These are phyloP conservation scores for Tolypocladium inflatum DNA, from an alignment of 2,329 filamentous ascomycete species.

Conservation along the genomic window DNA sequence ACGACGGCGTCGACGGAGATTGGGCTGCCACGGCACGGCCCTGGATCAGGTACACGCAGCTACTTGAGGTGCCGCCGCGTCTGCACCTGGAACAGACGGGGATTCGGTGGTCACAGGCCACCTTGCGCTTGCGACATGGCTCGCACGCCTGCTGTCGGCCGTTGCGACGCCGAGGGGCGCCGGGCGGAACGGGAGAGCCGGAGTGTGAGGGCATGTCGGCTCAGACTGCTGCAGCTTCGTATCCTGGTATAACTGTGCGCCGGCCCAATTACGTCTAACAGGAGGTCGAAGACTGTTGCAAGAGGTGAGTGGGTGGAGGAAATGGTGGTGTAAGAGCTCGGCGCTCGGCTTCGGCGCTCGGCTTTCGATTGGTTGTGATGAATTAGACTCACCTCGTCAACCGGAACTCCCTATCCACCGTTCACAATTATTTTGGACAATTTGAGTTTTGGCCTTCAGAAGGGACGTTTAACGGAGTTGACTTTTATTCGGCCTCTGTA, in stretches of 20 bases:
- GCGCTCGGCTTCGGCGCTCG: constrained; percentile 2
- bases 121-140: constrained; percentile 30
- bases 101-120: constrained; percentile 32
- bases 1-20: neutral
- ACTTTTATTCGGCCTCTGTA: neutral
- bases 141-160: constrained; percentile 20
- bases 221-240: too few relatives aligned
- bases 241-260: too few relatives aligned
- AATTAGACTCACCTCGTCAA: too few relatives aligned
- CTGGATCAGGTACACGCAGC: constrained; percentile 24
- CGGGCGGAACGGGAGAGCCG: neutral
- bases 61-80: constrained; percentile 19
- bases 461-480: neutral
- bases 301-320: neutral
- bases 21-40: neutral
- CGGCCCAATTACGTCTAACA: neutral
- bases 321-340: neutral
- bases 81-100: constrained; percentile 29
- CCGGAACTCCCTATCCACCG: neutral
- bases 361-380: neutral
- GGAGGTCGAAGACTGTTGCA: neutral
- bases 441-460: neutral
- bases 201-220: neutral
- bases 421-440: neutral
- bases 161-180: constrained; percentile 14